These are phyloP conservation scores for Picochlorum costavermella DNA, from an alignment of 139 green algal species.

Conservation along the genomic window DNA sequence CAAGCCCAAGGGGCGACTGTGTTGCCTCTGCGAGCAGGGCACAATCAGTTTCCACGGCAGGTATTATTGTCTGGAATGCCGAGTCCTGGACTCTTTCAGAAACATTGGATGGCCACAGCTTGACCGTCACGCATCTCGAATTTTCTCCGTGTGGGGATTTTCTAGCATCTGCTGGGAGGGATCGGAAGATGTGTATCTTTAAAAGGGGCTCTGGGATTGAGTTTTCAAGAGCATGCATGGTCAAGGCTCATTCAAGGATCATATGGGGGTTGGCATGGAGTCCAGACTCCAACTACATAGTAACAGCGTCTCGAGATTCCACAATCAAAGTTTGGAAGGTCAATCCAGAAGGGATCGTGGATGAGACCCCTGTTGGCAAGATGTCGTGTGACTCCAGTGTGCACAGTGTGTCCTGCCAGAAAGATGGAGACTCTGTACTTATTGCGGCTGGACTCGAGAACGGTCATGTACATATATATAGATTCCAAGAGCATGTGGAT, in stretches of 20 bases:
- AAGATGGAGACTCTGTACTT: slow-evolving; percentile 2
- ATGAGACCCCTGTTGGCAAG: neutral
- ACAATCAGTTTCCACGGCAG: slow-evolving; percentile 37
- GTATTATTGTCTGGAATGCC: slow-evolving; percentile 70
- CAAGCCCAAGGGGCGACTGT: slow-evolving; percentile 40
- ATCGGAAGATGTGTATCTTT: slow-evolving; percentile 43
- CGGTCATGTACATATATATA: slow-evolving; percentile 19
- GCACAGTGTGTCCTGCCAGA: slow-evolving; percentile 31
- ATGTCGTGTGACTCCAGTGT: slow-evolving; percentile 21
- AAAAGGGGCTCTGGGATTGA: neutral
- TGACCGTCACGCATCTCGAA: slow-evolving; percentile 87
- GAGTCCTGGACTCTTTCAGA: slow-evolving; percentile 34
- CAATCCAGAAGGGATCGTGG: neutral
- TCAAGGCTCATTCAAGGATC: slow-evolving; percentile 65
- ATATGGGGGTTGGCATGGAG: slow-evolving; percentile 72
- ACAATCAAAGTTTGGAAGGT: slow-evolving; percentile 61
- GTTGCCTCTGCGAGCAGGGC: slow-evolving; percentile 71
- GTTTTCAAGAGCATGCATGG: slow-evolving; percentile 7
- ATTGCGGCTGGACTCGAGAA: slow-evolving; percentile 60
- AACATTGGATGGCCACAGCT: slow-evolving; percentile 58
- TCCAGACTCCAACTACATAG: slow-evolving; percentile 44
- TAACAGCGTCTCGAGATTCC: slow-evolving; percentile 63
- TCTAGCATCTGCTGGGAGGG: slow-evolving; percentile 57
- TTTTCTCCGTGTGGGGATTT: slow-evolving; percentile 58
- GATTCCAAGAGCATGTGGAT: neutral